Conservation (phyloP, 805 yeast genomes). For the Candida silvicultrix region DNA sequence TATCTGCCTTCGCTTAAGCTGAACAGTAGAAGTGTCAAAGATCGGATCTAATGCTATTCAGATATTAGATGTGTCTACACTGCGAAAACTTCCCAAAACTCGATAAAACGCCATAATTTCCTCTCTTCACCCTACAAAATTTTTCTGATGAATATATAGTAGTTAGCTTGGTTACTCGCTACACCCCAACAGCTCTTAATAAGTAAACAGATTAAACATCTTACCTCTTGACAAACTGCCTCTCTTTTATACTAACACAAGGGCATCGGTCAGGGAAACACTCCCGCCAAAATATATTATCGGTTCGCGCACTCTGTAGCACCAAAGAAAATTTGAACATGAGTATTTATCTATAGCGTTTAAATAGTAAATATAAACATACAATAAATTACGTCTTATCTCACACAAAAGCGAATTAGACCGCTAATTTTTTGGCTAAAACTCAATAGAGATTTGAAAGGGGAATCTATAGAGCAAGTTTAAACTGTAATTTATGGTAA, state of each 20-base stretch:
- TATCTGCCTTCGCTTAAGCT: no score
- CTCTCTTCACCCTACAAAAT: no score
- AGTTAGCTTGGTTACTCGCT: no score
- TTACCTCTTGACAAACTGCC: not conserved
- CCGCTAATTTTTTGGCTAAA: not conserved
- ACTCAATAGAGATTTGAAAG: not conserved
- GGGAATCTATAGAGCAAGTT: not conserved
- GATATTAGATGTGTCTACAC: no score
- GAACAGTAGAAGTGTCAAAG: no score
- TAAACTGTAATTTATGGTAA: no score
- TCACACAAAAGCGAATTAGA: not conserved
- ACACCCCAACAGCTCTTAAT: no score
- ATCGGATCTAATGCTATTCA: no score
- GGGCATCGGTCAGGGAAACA: not conserved
- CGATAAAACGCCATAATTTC: no score
- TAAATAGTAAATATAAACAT: not conserved
- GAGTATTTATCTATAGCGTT: not conserved
- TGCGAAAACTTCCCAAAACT: no score
- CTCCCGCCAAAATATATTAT: not conserved
- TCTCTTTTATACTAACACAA: not conserved
- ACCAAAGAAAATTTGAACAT: conserved; percentile 1
- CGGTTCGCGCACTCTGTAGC: not conserved
- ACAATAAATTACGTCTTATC: not conserved
- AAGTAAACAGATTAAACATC: no score
- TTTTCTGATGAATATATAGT: no score